Evolutionary conservation across 176 grass and related monocot species (phyloP).

Genomic region (Eleusine indica): DNA sequence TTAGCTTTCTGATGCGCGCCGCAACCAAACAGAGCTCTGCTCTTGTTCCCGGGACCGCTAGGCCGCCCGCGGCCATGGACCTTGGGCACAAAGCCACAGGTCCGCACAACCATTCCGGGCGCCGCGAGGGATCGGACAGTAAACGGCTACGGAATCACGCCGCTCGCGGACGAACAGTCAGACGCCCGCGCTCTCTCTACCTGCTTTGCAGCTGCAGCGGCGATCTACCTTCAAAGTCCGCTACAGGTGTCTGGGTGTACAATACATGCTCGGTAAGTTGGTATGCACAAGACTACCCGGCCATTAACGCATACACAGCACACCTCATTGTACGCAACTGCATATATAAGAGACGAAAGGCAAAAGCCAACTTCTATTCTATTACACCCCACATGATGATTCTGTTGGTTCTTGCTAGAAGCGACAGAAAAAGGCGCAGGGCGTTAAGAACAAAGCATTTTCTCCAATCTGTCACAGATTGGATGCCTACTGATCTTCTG

Average conservation of each 20-base stretch:
- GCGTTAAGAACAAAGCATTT: neutral
- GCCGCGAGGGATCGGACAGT: neutral
- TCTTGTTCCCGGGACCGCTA: too few species aligned
- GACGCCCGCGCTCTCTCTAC: too few species aligned
- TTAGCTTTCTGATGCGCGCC: neutral
- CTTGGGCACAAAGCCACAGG: too few species aligned
- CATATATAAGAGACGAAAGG: neutral
- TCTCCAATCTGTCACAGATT: slow-evolving; percentile 25
- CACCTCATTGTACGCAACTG: neutral
- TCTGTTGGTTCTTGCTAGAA: neutral
- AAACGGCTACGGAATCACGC: too few species aligned
- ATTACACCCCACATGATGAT: neutral
- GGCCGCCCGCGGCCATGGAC: too few species aligned
- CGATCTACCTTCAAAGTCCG: too few species aligned
- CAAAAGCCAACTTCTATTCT: neutral
- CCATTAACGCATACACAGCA: neutral
- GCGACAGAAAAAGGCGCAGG: neutral
- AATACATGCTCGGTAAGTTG: too few species aligned
- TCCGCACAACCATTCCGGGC: too few species aligned
- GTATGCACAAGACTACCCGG: neutral
- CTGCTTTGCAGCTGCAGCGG: too few species aligned
- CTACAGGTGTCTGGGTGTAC: too few species aligned
- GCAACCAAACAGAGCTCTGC: neutral
- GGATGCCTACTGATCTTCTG: neutral
- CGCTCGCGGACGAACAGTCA: too few species aligned